These are phyloP conservation scores for Syzygium aromaticum DNA, from an alignment of 345 rosid species.

Conservation along the genomic window DNA sequence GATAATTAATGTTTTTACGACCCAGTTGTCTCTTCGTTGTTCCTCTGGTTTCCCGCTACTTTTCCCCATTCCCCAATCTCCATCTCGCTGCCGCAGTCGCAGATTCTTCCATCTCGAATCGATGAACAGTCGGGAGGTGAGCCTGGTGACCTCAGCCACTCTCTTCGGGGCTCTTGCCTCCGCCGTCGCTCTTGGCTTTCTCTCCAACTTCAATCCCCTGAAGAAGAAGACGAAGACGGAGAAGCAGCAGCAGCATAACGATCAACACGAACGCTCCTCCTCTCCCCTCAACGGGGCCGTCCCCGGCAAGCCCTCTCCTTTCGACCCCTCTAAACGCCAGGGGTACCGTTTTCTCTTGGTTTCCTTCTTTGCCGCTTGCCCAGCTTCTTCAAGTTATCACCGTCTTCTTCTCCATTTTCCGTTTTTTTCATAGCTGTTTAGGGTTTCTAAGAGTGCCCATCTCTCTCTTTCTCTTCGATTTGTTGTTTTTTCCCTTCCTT, in stretches of 20 bases:
- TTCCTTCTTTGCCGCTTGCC: background rate
- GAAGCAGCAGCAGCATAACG: background rate
- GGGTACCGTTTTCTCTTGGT: slow-evolving; percentile 31
- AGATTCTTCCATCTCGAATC: background rate
- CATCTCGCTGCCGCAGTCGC: background rate
- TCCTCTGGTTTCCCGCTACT: background rate
- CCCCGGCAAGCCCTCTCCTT: slow-evolving; percentile 42
- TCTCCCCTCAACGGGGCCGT: slow-evolving; percentile 22
- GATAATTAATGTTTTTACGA: too few relatives aligned
- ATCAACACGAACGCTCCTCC: background rate
- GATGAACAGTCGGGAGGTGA: slow-evolving; percentile 60
- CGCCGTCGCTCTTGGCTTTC: slow-evolving; percentile 42
- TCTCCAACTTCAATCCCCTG: slow-evolving; percentile 20
- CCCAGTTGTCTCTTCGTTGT: too few relatives aligned
- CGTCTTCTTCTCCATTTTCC: background rate
- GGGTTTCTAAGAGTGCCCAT: background rate
- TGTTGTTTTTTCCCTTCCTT: background rate
- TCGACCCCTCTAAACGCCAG: slow-evolving; percentile 67
- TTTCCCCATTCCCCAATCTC: background rate
- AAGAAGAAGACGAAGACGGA: background rate
- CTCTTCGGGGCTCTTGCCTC: slow-evolving; percentile 60
- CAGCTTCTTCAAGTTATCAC: background rate
- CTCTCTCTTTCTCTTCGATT: background rate
- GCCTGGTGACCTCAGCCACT: slow-evolving; percentile 53
- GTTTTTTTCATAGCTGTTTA: background rate